phyloP scores from a whole-genome alignment of 306 rosid genomes.

The Vigna unguiculata region DNA sequence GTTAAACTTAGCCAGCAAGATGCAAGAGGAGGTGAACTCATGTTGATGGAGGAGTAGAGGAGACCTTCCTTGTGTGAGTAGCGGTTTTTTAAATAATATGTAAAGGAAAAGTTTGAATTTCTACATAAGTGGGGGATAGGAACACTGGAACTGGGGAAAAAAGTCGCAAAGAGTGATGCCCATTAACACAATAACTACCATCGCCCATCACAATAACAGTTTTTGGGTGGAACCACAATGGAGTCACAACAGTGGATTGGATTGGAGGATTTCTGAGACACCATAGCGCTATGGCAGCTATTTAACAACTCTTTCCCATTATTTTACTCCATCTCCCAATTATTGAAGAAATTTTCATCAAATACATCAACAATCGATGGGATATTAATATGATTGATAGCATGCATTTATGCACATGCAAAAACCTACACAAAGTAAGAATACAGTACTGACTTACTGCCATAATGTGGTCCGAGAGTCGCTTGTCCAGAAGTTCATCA shows the following conservation, averaged over 20 bases:
- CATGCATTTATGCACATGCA: constrained; percentile 17
- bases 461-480: constrained; percentile 95
- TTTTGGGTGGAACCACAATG: too few relatives aligned
- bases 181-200: not conserved
- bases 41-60: not conserved
- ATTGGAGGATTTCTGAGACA: not conserved
- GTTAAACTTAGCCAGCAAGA: not conserved
- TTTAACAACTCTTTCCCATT: not conserved
- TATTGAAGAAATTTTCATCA: constrained; percentile 12
- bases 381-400: constrained; percentile 35
- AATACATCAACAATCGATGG: constrained; percentile 37
- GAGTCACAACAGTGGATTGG: not conserved
- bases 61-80: not conserved
- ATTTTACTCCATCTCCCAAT: not conserved
- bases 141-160: not conserved
- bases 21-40: not conserved
- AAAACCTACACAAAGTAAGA: constrained; percentile 26
- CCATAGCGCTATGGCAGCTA: not conserved
- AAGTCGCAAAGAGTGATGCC: not conserved
- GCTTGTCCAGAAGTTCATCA: constrained; percentile 91
- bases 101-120: not conserved
- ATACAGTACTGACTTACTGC: constrained; percentile 69
- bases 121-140: not conserved
- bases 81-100: not conserved
- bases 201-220: not conserved